phyloP scores from a whole-genome alignment of 129 eudicot genomes.

The Arctium lappa region DNA sequence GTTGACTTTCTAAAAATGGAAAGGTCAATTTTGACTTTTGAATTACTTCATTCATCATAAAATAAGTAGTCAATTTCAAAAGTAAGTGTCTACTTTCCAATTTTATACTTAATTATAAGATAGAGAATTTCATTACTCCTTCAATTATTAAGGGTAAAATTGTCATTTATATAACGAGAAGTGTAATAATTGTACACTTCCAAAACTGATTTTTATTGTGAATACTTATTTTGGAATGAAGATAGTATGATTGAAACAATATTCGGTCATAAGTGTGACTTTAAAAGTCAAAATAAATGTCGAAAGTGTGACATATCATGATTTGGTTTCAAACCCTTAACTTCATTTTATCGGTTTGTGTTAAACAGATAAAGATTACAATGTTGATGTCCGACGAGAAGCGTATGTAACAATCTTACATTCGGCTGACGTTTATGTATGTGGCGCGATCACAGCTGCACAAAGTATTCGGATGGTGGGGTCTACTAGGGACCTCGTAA shows the following conservation, averaged over 20 bases:
- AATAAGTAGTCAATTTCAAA: no score
- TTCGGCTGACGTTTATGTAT: conserved; percentile 67
- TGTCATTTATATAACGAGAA: not conserved
- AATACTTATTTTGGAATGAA: not conserved
- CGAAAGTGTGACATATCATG: not conserved
- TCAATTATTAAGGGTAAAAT: not conserved
- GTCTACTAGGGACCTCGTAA: conserved; percentile 69
- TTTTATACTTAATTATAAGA: no score
- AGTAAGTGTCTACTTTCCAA: not conserved
- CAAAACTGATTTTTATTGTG: not conserved
- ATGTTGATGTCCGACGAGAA: conserved; percentile 50
- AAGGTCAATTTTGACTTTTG: conserved; percentile 4
- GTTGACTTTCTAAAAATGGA: conserved; percentile 11
- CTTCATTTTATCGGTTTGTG: conserved; percentile 25
- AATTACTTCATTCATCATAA: not conserved
- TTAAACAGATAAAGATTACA: not conserved
- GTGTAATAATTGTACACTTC: not conserved
- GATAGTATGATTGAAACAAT: not conserved
- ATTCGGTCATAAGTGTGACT: not conserved
- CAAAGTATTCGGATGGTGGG: conserved; percentile 81
- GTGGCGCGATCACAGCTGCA: conserved; percentile 83
- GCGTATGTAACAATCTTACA: conserved; percentile 85
- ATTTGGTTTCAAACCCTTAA: not conserved
- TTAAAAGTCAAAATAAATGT: not conserved
- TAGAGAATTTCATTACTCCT: not conserved